Evolutionary conservation across 208 protist species (phyloP).

Genomic region (Trypanosoma brucei): DNA sequence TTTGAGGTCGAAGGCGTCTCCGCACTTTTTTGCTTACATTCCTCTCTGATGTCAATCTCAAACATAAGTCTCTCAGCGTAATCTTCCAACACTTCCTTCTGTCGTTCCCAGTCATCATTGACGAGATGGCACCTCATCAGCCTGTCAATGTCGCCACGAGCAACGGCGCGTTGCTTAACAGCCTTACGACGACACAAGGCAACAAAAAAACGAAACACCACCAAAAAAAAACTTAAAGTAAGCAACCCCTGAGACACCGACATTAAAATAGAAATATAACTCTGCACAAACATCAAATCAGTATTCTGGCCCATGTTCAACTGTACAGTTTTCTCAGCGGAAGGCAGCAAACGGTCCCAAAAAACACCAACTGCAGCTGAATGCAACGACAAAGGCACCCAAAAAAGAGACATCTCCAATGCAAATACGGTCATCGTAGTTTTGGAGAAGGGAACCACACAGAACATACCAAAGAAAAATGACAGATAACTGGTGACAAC

Average conservation of each 20-base stretch:
- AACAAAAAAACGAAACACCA: constrained; percentile 27
- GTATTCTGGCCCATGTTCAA: neutral
- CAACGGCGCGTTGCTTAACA: constrained; percentile 26
- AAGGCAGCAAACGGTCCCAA: constrained; percentile 29
- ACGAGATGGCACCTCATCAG: constrained; percentile 51
- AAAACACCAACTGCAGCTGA: constrained; percentile 41
- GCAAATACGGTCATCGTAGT: constrained; percentile 31
- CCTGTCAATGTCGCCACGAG: constrained; percentile 26
- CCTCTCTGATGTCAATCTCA: constrained; percentile 31
- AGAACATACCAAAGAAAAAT: constrained; percentile 31
- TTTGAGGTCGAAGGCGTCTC: neutral
- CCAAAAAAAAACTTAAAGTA: constrained; percentile 23
- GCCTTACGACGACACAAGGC: constrained; percentile 12
- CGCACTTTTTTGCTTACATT: neutral
- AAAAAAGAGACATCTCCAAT: constrained; percentile 13
- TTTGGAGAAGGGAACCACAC: constrained; percentile 28
- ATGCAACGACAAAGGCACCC: constrained; percentile 41
- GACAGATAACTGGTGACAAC: constrained; percentile 42
- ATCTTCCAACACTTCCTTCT: constrained; percentile 54
- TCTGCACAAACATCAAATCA: constrained; percentile 26
- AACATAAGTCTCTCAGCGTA: constrained; percentile 58
- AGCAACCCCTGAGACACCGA: constrained; percentile 43
- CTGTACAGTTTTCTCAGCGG: constrained; percentile 22
- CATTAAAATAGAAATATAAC: constrained; percentile 30
- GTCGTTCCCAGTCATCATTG: constrained; percentile 73